phyloP scores from a whole-genome alignment of 352 stramenopile species.

The Phytophthora pseudosyringae region DNA sequence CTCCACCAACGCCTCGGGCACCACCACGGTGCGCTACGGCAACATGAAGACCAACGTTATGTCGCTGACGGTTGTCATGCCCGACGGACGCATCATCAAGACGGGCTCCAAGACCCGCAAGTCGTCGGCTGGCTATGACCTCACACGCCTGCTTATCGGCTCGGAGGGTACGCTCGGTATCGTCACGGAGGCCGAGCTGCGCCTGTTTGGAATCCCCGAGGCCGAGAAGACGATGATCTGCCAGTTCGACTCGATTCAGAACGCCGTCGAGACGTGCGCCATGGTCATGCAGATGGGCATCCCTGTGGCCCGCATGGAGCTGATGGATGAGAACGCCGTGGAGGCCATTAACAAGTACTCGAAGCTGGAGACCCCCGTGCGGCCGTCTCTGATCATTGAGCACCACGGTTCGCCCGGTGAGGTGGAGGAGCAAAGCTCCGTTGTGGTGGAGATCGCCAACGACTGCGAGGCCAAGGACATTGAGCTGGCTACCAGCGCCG shows the following conservation, averaged over 20 bases:
- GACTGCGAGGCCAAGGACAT: constrained; percentile 90
- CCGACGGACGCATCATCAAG: constrained; percentile 88
- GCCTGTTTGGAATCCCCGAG: constrained; percentile 93
- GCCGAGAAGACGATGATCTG: constrained; percentile 93
- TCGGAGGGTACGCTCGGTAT: constrained; percentile 96
- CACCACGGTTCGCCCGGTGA: constrained; percentile 86
- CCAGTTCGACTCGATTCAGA: constrained; percentile 92
- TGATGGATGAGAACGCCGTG: constrained; percentile 87
- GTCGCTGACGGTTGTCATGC: constrained; percentile 92
- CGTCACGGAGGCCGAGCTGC: constrained; percentile 95
- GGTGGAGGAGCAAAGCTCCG: constrained; percentile 88
- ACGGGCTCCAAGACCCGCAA: constrained; percentile 95
- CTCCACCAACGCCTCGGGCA: constrained; percentile 90
- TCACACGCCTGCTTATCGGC: constrained; percentile 95
- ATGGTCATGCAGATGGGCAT: constrained; percentile 90
- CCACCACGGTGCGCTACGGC: constrained; percentile 92
- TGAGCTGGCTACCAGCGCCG: constrained; percentile 64
- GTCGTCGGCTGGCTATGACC: constrained; percentile 97
- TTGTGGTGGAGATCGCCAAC: constrained; percentile 86
- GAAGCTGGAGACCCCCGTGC: constrained; percentile 77
- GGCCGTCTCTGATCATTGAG: constrained; percentile 95
- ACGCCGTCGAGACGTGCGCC: constrained; percentile 85
- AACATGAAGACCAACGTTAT: constrained; percentile 98
- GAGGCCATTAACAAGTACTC: constrained; percentile 88
- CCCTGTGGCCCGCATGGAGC: constrained; percentile 85